Evolutionary conservation across 208 protist species (phyloP), one percentile per base, ranked within the genome.

Genomic region (Acanthamoeba lenticulata): DNA sequence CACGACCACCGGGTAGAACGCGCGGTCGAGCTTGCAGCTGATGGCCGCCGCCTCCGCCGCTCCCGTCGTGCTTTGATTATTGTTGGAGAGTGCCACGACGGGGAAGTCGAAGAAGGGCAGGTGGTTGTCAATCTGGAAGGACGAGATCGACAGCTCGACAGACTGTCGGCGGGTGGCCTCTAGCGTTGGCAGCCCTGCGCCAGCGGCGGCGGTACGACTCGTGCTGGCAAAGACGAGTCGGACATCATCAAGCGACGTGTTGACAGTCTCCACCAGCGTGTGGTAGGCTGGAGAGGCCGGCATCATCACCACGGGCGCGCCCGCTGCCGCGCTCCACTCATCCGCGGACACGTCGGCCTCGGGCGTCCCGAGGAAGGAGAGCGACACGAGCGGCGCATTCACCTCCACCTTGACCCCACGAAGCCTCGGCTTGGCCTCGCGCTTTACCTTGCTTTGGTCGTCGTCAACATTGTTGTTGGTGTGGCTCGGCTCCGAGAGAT

Each of bases 51-150:
- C n/a, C n/a, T n/a, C n/a, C n/a, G n/a, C n/a, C n/a, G n/a, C n/a
- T n/a, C n/a, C n/a, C n/a, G n/a, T n/a, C n/a, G n/a, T n/a, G n/a
- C n/a, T n/a, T n/a, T n/a, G n/a, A n/a, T n/a, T n/a, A n/a, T n/a
- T n/a, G 34, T 36, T 45, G 83, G 83, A 67, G 29, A 67, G 6
- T 3, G 49, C 47, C 47, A 90, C 83, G 9, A 90, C 83, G 6
- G 83, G 83, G 57, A 90, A 90, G 57, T 69, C 83, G 29, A 42
- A 90, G 52, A 90, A 69, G 57, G 47, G n/a, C 83, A 90, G 60
- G 40, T 90, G 83, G 38, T 90, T 90, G 57, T 90, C 83, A 4
- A 90, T 47, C n/a, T 90, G 83, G 57, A 90, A 65, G 27, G 83
- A 38, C 2, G 52, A 5, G 11, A 90, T 69, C 21, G 47, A 60